These are phyloP conservation scores for Candida dendrica DNA, from an alignment of 805 yeast species.

Conservation along the genomic window DNA sequence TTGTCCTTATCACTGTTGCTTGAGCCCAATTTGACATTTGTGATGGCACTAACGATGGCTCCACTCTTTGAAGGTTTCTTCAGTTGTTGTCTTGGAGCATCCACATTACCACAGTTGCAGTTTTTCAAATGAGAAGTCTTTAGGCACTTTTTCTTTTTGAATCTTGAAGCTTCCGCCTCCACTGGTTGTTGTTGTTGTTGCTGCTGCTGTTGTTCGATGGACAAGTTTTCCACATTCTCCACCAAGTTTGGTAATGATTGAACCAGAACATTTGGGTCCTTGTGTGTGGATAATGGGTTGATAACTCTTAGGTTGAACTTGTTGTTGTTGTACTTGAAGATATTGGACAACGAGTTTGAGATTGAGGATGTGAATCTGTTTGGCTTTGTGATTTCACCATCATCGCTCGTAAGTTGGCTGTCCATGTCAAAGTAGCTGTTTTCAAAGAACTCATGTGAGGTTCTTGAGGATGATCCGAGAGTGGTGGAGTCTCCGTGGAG, in stretches of 20 bases:
- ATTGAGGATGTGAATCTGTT: slow-evolving; percentile 8
- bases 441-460: slow-evolving; percentile 18
- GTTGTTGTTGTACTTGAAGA: slow-evolving; percentile 15
- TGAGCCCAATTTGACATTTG: slow-evolving; percentile 15
- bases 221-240: slow-evolving; percentile 12
- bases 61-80: slow-evolving; percentile 14
- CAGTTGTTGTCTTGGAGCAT: slow-evolving; percentile 1
- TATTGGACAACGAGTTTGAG: slow-evolving; percentile 17
- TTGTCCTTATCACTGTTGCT: not conserved
- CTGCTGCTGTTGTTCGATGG: slow-evolving; percentile 3
- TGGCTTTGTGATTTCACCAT: slow-evolving; percentile 1
- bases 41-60: slow-evolving; percentile 15
- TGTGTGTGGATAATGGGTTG: slow-evolving; percentile 21
- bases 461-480: slow-evolving; percentile 17
- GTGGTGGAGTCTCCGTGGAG: not conserved
- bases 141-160: slow-evolving; percentile 3
- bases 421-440: not conserved
- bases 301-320: slow-evolving; percentile 31
- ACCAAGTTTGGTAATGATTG: slow-evolving; percentile 9
- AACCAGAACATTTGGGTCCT: slow-evolving; percentile 9
- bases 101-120: slow-evolving; percentile 6
- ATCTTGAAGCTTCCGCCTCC: not conserved
- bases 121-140: slow-evolving; percentile 9
- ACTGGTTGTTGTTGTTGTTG: not conserved
- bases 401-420: not conserved